Evolutionary conservation across 192 early-diverging fungal species (phyloP), one percentile per base, ranked within the genome.

Genomic region (Coemansia sp.): DNA sequence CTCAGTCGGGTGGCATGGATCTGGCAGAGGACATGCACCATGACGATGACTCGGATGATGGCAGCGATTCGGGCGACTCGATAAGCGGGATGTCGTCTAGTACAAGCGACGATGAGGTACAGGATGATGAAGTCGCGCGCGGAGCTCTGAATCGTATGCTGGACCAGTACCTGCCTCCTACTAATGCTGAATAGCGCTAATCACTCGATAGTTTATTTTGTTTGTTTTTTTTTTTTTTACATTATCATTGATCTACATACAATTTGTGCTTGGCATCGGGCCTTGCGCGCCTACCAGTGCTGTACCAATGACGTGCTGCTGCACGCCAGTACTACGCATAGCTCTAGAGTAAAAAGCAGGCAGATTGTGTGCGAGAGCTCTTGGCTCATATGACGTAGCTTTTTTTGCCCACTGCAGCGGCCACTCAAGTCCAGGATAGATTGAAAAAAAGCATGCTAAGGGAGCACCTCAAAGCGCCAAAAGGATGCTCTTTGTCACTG

Each of bases 81-180:
- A 47, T 81, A 8, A 81, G 78, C 25, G 78, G 78, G 0, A 81
- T 81, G 73, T 81, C 78, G 9, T 79, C 77, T 0, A 72, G 73
- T 49, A 63, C 76, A 4, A 76, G 79, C 54, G 73, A 73, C 0
- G 79, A 82, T 24, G 79, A 82, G 25, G 70, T 73, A 17, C 79
- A 75, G 66, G 73, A 75, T 64, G 79, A 82, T 4, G 79, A 82
- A 22, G 20, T 82, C 4, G 63, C 73, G 9, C 69, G 79, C 17
- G 79, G 73, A 5, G 73, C 79, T 8, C 41, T 82, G 35, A 72
- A 64, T 56, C 78, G 73, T 35, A 59, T 81, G 29, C 56, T 81
- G 25, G 49, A 45, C 19, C 60, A 64, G 24, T 81, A 75, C 31
- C 27, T 75, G 39, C 73, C 73, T 22, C 24, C 14, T 32, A 6